Evolutionary conservation across 2,329 filamentous ascomycete genomes (phyloP), one percentile per base, ranked within the genome.

Genomic region (Aspergillus sp.): DNA sequence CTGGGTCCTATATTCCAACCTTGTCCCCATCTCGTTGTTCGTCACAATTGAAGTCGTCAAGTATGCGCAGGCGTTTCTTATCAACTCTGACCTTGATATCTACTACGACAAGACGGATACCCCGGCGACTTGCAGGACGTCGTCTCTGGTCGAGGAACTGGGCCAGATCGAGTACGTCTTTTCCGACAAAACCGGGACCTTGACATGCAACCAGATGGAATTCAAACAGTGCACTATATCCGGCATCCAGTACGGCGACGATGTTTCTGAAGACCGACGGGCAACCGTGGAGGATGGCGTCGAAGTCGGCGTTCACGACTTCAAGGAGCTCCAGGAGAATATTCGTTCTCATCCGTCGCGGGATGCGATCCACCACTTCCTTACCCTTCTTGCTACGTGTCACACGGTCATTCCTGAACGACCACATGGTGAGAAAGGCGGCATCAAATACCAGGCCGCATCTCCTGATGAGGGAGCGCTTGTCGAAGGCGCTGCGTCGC

Each of bases 161-260:
- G 91, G 91, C 34, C 94, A 96, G 73, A 93, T 98, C 27, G 91
- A 96, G 53, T 98, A 93, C 52, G 91, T 98, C 43, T 98, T 98
- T 58, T 95, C 86, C 0, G 89, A 96, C 68, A 96, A 96, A 68
- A 96, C 89, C 1, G 89, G 89, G 26, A 96, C 89, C 3, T 67
- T 96, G 51, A 96, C 89, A n/a, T 93, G 88, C 64, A 96, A 96
- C 55, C 80, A 86, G 72, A 96, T 98, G 91, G 89, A 96, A 59
- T 98, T 96, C 60, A 86, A 86, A 55, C 86, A 96, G 60, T 93
- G 84, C 51, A 82, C 83, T 0, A 96, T 98, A 52, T 85, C 78
- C 15, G 91, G 91, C 15, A 80, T 96, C 33, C 89, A 94, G 61
- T 98, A 98, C 53, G 82, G 85, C 8, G 86, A 91, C 33, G 85